Evolutionary conservation across 2,329 filamentous ascomycete genomes (phyloP).

Genomic region (Colletotrichum endophyticum): DNA sequence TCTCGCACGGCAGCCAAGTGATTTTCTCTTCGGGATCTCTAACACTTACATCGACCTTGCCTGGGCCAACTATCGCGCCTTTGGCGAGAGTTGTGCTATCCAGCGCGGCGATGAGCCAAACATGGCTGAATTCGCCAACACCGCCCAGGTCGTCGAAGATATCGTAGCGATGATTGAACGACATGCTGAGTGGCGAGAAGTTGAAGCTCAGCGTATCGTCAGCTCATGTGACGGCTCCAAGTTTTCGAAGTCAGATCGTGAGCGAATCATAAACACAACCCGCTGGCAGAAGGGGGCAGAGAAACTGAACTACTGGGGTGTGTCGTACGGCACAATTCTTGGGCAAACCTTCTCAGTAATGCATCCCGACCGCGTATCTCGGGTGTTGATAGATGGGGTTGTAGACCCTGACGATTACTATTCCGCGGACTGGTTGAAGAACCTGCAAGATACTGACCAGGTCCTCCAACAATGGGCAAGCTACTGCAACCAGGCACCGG

Average conservation of each 20-base stretch:
- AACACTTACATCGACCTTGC: slow-evolving; percentile 24
- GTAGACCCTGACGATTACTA: slow-evolving; percentile 39
- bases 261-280: slow-evolving; percentile 1
- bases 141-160: slow-evolving; percentile 50
- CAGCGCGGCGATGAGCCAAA: slow-evolving; percentile 22
- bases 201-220: slow-evolving; percentile 21
- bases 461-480: slow-evolving; percentile 36
- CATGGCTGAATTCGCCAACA: slow-evolving; percentile 41
- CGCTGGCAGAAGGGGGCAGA: slow-evolving; percentile 27
- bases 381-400: slow-evolving; percentile 41
- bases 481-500: slow-evolving; percentile 29
- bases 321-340: slow-evolving; percentile 46
- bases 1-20: not conserved
- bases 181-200: slow-evolving; percentile 38
- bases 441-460: slow-evolving; percentile 32
- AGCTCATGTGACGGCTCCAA: not conserved
- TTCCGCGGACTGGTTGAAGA: slow-evolving; percentile 25
- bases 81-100: slow-evolving; percentile 25
- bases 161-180: slow-evolving; percentile 53
- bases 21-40: slow-evolving; percentile 12
- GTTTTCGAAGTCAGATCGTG: not conserved
- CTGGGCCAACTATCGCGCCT: slow-evolving; percentile 25
- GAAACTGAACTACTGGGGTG: slow-evolving; percentile 43
- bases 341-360: slow-evolving; percentile 45
- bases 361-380: slow-evolving; percentile 35